These are phyloP conservation scores for Kingdonia uniflora DNA, from an alignment of 164 flowering plant genomes.

Conservation along the genomic window DNA sequence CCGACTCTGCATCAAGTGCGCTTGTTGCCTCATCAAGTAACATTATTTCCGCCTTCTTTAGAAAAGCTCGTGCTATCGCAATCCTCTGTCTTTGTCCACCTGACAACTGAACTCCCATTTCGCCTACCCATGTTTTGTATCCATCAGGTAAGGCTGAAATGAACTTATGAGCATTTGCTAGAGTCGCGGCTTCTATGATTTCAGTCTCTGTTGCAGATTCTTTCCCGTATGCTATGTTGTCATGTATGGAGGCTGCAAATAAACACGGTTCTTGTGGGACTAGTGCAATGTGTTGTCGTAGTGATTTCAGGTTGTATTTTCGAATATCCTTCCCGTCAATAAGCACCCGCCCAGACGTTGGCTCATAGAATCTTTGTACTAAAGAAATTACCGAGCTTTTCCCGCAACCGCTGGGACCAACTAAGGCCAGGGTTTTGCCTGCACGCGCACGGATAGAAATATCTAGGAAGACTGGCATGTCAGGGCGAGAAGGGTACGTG, in stretches of 20 bases:
- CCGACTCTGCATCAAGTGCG: slow-evolving; percentile 93
- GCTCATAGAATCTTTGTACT: slow-evolving; percentile 78
- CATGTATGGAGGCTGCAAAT: slow-evolving; percentile 63
- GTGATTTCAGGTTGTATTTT: slow-evolving; percentile 68
- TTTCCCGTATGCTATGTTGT: slow-evolving; percentile 81
- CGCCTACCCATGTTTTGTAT: slow-evolving; percentile 81
- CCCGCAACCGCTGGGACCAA: slow-evolving; percentile 96
- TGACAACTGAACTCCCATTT: slow-evolving; percentile 85
- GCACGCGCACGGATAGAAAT: slow-evolving; percentile 79
- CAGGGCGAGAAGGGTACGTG: slow-evolving; percentile 85
- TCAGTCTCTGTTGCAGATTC: slow-evolving; percentile 84
- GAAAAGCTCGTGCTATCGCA: slow-evolving; percentile 74
- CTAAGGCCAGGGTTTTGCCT: slow-evolving; percentile 87
- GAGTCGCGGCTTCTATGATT: slow-evolving; percentile 71
- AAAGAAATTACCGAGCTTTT: slow-evolving; percentile 88
- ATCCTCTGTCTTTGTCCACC: slow-evolving; percentile 97
- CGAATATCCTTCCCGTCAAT: slow-evolving; percentile 87
- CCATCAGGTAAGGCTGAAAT: slow-evolving; percentile 85
- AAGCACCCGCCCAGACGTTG: slow-evolving; percentile 70
- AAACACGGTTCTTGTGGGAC: slow-evolving; percentile 96
- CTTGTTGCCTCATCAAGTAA: slow-evolving; percentile 96
- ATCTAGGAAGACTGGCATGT: slow-evolving; percentile 63
- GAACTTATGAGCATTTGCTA: slow-evolving; percentile 87
- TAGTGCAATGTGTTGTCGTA: slow-evolving; percentile 63
- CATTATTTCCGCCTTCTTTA: slow-evolving; percentile 66